These are phyloP conservation scores for Termitomyces sp. DNA, from an alignment of 768 basidiomycete species.

Conservation along the genomic window DNA sequence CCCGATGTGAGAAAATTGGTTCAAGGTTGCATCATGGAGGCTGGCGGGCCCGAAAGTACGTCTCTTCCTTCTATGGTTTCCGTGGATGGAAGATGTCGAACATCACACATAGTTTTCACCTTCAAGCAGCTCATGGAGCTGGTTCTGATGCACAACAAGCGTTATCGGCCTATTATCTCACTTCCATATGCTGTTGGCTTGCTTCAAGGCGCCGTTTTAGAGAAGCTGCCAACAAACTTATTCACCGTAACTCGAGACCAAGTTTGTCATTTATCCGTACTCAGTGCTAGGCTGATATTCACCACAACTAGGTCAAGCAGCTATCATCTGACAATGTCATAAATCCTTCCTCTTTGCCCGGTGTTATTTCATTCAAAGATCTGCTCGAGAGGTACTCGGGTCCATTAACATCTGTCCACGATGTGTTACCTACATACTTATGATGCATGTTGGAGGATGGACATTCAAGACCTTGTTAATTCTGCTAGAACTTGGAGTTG, in stretches of 20 bases:
- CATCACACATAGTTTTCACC: slow-evolving; percentile 50
- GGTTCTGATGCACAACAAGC: slow-evolving; percentile 50
- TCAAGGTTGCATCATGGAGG: slow-evolving; percentile 50
- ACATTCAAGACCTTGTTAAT: no score
- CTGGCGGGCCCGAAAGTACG: slow-evolving; percentile 36
- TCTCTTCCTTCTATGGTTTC: background rate
- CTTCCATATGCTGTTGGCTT: slow-evolving; percentile 61
- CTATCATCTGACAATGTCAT: slow-evolving; percentile 59
- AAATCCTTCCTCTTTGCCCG: slow-evolving; percentile 25
- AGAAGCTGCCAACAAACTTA: slow-evolving; percentile 58
- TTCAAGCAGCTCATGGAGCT: slow-evolving; percentile 67
- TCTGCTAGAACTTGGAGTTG: no score
- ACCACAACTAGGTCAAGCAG: slow-evolving; percentile 54
- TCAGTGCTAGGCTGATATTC: background rate
- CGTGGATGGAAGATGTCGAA: background rate
- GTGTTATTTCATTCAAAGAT: slow-evolving; percentile 33
- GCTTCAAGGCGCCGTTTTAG: slow-evolving; percentile 63
- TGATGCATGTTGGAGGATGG: background rate
- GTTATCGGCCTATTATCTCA: slow-evolving; percentile 56
- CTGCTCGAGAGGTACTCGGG: slow-evolving; percentile 35
- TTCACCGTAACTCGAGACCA: slow-evolving; percentile 72
- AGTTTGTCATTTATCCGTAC: slow-evolving; percentile 30
- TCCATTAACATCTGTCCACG: slow-evolving; percentile 46
- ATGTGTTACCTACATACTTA: slow-evolving; percentile 55
- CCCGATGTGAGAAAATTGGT: slow-evolving; percentile 36